These are phyloP conservation scores for Bruguiera sexangula DNA, from an alignment of 345 rosid genomes.

Conservation along the genomic window DNA sequence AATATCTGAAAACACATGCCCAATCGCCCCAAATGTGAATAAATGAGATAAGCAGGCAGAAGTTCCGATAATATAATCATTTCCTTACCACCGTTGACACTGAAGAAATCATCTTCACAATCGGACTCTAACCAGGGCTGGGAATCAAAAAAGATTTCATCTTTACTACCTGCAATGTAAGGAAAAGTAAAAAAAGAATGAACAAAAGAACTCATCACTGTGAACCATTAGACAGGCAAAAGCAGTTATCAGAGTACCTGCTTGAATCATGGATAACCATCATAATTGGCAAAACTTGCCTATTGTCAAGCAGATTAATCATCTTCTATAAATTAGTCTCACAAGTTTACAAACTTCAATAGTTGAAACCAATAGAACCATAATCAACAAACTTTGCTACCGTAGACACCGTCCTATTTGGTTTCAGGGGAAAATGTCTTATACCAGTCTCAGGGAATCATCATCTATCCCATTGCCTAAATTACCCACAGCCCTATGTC, in stretches of 20 bases:
- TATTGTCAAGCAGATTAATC: neutral
- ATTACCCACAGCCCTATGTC: too few relatives aligned
- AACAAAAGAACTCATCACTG: neutral
- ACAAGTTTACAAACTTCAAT: neutral
- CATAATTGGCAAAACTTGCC: neutral
- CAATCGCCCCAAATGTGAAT: neutral
- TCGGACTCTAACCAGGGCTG: constrained; percentile 76
- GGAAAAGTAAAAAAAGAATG: neutral
- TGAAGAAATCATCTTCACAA: constrained; percentile 85
- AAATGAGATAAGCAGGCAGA: neutral
- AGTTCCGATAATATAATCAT: neutral
- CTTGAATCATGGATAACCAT: neutral
- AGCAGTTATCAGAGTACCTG: neutral
- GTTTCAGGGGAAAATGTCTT: neutral
- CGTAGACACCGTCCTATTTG: neutral
- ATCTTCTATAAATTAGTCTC: neutral
- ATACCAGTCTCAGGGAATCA: neutral
- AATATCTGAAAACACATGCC: too few relatives aligned
- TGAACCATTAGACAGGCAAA: neutral
- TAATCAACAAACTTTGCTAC: neutral
- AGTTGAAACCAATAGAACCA: neutral
- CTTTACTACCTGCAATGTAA: constrained; percentile 66
- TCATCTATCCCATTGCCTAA: too few relatives aligned
- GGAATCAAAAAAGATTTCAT: constrained; percentile 81
- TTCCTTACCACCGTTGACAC: constrained; percentile 88